Evolutionary conservation across 164 flowering plant species (phyloP).

Genomic region (Chloranthus sessilifolius): DNA sequence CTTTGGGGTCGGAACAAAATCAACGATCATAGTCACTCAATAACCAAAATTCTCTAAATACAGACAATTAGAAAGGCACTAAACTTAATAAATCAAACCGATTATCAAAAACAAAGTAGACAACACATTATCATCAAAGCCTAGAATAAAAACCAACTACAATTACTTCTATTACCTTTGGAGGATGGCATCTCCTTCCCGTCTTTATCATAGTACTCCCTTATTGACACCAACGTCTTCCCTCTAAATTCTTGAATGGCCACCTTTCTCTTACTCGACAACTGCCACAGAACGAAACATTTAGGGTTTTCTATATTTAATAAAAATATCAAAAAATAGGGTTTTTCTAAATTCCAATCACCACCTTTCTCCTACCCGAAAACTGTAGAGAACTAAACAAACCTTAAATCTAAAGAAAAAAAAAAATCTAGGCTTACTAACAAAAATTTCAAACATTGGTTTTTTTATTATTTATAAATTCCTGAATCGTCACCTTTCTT

Average conservation of each 20-base stretch:
- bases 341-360: background rate
- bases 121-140: too few relatives aligned
- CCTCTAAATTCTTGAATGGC: slow-evolving; percentile 86
- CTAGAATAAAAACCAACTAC: too few relatives aligned
- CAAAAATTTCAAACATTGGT: background rate
- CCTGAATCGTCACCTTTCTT: slow-evolving; percentile 83
- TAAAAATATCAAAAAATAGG: background rate
- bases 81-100: too few relatives aligned
- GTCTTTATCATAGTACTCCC: slow-evolving; percentile 72
- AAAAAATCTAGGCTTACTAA: background rate
- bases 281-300: slow-evolving; percentile 29
- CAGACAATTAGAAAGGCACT: too few relatives aligned
- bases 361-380: background rate
- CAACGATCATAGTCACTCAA: too few relatives aligned
- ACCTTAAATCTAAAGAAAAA: background rate
- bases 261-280: slow-evolving; percentile 75
- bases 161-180: too few relatives aligned
- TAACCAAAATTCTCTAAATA: too few relatives aligned
- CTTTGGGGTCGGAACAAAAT: too few relatives aligned
- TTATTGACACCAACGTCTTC: slow-evolving; percentile 77
- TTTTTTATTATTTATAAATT: slow-evolving; percentile 33
- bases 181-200: slow-evolving; percentile 78
- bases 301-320: slow-evolving; percentile 1
- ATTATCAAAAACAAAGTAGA: too few relatives aligned
- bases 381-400: background rate